Evolutionary conservation across 441 rosid genomes (phyloP).

Genomic region (Brassica balearica): DNA sequence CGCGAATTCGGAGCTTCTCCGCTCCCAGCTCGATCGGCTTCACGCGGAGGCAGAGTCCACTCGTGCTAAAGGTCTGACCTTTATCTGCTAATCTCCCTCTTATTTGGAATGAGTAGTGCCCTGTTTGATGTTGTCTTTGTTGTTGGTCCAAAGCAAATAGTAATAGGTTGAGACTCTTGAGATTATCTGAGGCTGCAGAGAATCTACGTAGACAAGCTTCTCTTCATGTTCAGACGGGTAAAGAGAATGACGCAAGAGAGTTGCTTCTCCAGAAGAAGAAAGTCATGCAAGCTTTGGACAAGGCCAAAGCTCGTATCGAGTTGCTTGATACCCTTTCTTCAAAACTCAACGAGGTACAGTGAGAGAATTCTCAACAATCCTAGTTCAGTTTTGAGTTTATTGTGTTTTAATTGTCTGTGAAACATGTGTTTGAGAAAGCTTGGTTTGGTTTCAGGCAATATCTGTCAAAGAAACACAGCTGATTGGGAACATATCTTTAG

Average conservation of each 20-base stretch:
- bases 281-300: slow-evolving; percentile 79
- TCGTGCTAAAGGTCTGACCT: slow-evolving; percentile 65
- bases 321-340: slow-evolving; percentile 69
- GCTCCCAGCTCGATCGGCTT: slow-evolving; percentile 68
- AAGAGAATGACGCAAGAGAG: slow-evolving; percentile 79
- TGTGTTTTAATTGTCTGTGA: not conserved
- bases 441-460: slow-evolving; percentile 71
- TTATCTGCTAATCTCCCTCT: slow-evolving; percentile 10
- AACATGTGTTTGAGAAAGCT: slow-evolving; percentile 31
- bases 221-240: slow-evolving; percentile 62
- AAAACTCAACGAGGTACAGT: slow-evolving; percentile 72
- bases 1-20: slow-evolving; percentile 57
- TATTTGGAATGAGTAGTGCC: not conserved
- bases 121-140: not conserved
- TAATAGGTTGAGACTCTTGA: slow-evolving; percentile 78
- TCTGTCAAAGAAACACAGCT: slow-evolving; percentile 76
- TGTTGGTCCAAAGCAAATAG: slow-evolving; percentile 61
- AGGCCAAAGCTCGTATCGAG: slow-evolving; percentile 72
- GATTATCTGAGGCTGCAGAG: slow-evolving; percentile 84
- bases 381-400: not conserved
- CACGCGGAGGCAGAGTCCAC: slow-evolving; percentile 73
- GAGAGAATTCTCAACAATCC: not conserved
- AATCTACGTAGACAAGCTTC: slow-evolving; percentile 79
- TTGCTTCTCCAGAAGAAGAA: slow-evolving; percentile 83
- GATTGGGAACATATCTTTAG: slow-evolving; percentile 67